These are phyloP conservation scores for Astraeus odoratus DNA, from an alignment of 768 basidiomycete genomes.

Conservation along the genomic window DNA sequence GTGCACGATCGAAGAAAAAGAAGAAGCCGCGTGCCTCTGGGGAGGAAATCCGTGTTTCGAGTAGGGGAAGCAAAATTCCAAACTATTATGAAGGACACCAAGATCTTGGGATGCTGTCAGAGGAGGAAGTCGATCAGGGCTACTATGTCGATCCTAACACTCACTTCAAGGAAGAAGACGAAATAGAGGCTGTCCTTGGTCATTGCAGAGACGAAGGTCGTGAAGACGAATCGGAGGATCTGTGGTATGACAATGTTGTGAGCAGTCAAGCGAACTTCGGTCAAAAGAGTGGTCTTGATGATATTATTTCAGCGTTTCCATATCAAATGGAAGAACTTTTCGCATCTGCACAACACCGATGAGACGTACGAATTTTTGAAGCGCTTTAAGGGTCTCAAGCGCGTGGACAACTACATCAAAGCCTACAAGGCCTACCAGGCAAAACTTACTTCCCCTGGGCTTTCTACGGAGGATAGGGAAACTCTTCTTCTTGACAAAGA, in stretches of 20 bases:
- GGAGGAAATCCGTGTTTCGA: slow-evolving; percentile 73
- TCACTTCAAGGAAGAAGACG: slow-evolving; percentile 62
- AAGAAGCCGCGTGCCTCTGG: slow-evolving; percentile 50
- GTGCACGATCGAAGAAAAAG: slow-evolving; percentile 82
- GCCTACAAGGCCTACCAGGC: slow-evolving; percentile 70
- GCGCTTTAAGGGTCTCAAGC: slow-evolving; percentile 90
- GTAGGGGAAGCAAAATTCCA: slow-evolving; percentile 69
- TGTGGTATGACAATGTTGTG: slow-evolving; percentile 87
- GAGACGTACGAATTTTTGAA: slow-evolving; percentile 96
- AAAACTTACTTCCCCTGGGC: slow-evolving; percentile 53
- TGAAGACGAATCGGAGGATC: slow-evolving; percentile 68
- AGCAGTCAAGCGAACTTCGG: slow-evolving; percentile 12
- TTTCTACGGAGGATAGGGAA: slow-evolving; percentile 85
- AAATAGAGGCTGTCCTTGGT: slow-evolving; percentile 86
- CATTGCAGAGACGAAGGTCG: slow-evolving; percentile 83
- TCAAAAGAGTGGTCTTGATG: not conserved
- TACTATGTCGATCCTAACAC: slow-evolving; percentile 50
- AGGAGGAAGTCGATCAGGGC: slow-evolving; percentile 47
- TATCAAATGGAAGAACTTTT: slow-evolving; percentile 99
- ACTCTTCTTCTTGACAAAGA: slow-evolving; percentile 85
- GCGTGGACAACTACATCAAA: slow-evolving; percentile 99
- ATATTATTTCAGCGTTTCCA: slow-evolving; percentile 72
- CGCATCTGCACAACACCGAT: slow-evolving; percentile 98
- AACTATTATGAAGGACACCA: slow-evolving; percentile 77
- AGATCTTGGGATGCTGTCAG: slow-evolving; percentile 65